Conservation (phyloP, 805 yeast genomes). For the Yarrowia alimentaria region DNA sequence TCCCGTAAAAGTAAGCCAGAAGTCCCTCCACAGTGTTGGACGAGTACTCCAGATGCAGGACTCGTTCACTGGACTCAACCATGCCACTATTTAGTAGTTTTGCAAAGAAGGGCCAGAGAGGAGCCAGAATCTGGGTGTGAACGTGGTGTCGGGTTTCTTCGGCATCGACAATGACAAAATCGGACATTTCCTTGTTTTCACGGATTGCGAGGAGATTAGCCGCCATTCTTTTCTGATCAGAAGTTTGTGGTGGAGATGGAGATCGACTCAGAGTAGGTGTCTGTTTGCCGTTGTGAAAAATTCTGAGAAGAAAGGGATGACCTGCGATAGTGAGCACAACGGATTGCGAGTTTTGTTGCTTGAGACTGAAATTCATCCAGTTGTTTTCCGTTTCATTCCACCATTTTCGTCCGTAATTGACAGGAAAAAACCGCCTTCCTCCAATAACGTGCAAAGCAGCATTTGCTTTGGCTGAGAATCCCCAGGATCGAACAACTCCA, state of each 20-base stretch:
- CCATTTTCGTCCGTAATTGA: neutral
- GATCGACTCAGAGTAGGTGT: neutral
- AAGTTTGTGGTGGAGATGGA: too few relatives aligned
- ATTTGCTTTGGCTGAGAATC: too few relatives aligned
- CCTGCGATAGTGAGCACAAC: neutral
- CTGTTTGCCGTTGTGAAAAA: neutral
- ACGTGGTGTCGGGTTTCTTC: neutral
- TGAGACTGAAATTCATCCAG: neutral
- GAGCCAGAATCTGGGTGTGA: neutral
- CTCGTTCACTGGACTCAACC: neutral
- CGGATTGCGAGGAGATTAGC: neutral
- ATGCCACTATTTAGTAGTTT: neutral
- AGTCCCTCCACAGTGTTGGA: neutral
- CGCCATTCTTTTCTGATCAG: too few relatives aligned
- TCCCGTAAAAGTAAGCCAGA: neutral
- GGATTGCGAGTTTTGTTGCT: neutral
- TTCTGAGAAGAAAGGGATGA: neutral
- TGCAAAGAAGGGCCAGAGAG: neutral
- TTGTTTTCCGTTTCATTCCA: neutral
- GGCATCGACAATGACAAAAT: neutral
- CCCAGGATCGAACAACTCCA: too few relatives aligned
- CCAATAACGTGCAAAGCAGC: too few relatives aligned
- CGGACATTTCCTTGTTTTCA: neutral
- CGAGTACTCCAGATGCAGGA: neutral
- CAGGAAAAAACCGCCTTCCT: neutral